These are phyloP conservation scores for Exserohilum turcica DNA, from an alignment of 2,329 filamentous ascomycete genomes.

Conservation along the genomic window DNA sequence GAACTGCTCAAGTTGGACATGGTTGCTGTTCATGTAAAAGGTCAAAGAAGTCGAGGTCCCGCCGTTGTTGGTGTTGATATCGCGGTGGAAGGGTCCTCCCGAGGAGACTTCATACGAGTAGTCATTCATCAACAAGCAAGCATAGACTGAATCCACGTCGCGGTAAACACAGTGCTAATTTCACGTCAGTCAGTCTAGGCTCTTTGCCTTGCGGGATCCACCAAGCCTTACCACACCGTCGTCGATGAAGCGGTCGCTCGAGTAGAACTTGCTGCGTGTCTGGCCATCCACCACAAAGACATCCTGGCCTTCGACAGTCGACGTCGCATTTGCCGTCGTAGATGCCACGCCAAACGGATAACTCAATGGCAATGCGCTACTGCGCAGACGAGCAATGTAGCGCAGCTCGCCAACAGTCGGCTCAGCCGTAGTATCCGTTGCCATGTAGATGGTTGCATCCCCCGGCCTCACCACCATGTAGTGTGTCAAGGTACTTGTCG, in stretches of 20 bases:
- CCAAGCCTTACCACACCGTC: constrained; percentile 46
- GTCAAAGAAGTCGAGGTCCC: constrained; percentile 64
- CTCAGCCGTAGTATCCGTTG: constrained; percentile 63
- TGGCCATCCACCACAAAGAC: constrained; percentile 64
- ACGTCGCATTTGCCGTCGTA: constrained; percentile 57
- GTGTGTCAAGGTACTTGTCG: constrained; percentile 65
- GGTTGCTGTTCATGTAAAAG: constrained; percentile 71
- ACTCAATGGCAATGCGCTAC: constrained; percentile 44
- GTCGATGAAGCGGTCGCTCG: constrained; percentile 71
- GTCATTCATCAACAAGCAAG: constrained; percentile 64
- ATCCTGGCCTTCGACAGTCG: constrained; percentile 60
- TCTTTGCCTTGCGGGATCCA: background rate
- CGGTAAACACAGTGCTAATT: constrained; percentile 63
- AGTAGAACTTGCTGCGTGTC: constrained; percentile 73
- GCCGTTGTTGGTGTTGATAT: constrained; percentile 69
- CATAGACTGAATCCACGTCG: constrained; percentile 55
- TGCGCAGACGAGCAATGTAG: constrained; percentile 66
- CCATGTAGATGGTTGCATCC: constrained; percentile 61
- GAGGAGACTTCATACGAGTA: constrained; percentile 65
- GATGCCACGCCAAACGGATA: constrained; percentile 55
- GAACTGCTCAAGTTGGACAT: constrained; percentile 62
- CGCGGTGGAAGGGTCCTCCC: constrained; percentile 66
- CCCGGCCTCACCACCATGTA: constrained; percentile 67
- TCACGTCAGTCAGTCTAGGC: background rate
- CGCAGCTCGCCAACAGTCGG: constrained; percentile 59